These are phyloP conservation scores for Pyrenochaeta sp. DNA, from an alignment of 2,329 filamentous ascomycete species.

Conservation along the genomic window DNA sequence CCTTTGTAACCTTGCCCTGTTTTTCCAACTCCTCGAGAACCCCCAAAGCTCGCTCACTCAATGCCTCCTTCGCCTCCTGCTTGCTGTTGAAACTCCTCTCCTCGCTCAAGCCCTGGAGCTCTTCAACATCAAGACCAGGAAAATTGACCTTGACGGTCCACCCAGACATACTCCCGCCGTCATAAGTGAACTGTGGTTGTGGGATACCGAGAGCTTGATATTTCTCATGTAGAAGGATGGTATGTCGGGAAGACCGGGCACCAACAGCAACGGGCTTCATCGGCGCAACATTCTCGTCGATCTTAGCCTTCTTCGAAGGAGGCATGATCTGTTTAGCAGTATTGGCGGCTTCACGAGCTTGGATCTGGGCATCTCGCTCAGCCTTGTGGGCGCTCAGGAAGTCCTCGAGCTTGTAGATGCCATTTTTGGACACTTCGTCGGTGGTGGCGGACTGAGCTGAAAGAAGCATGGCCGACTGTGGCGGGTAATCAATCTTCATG, in stretches of 20 bases:
- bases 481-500: constrained; percentile 20
- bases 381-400: constrained; percentile 22
- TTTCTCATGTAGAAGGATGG: constrained; percentile 33
- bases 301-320: constrained; percentile 15
- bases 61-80: constrained; percentile 54
- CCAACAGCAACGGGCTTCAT: constrained; percentile 31
- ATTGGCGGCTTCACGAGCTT: constrained; percentile 13
- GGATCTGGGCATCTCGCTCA: constrained; percentile 12
- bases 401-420: constrained; percentile 29
- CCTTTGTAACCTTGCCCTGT: constrained; percentile 35
- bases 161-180: constrained; percentile 16
- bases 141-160: constrained; percentile 37
- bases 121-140: constrained; percentile 20
- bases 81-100: constrained; percentile 47
- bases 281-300: background rate
- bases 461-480: background rate
- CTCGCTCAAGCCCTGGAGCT: constrained; percentile 27
- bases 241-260: constrained; percentile 29
- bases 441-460: background rate
- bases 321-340: background rate
- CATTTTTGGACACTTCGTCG: constrained; percentile 4
- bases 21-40: constrained; percentile 33
- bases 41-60: constrained; percentile 44
- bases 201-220: constrained; percentile 33
- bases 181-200: constrained; percentile 31